Conservation (phyloP, 2,329 filamentous ascomycete genomes). For the Colletotrichum nymphaeae region DNA sequence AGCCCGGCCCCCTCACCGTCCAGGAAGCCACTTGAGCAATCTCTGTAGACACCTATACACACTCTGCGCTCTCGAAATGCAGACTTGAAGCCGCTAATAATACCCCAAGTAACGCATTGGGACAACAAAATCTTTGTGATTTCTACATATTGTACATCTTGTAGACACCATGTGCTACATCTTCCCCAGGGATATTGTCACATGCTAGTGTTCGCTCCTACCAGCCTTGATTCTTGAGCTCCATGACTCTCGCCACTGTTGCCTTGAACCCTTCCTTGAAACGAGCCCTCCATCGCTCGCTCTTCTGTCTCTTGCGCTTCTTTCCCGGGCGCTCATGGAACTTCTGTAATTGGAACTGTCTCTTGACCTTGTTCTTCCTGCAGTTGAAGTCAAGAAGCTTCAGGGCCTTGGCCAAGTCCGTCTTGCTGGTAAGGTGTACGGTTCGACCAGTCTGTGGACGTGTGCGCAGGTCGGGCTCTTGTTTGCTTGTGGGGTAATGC, state of each 20-base stretch:
- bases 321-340: constrained; percentile 82
- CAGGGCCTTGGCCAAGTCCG: constrained; percentile 60
- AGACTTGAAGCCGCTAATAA: not conserved
- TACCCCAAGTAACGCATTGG: constrained; percentile 1
- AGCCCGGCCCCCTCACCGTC: constrained; percentile 73
- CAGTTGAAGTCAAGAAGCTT: constrained; percentile 52
- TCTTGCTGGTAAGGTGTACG: constrained; percentile 51
- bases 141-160: constrained; percentile 31
- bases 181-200: not conserved
- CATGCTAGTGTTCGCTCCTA: constrained; percentile 47
- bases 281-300: constrained; percentile 74
- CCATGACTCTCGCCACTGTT: constrained; percentile 71
- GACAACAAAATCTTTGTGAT: constrained; percentile 3
- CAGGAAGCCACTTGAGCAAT: constrained; percentile 37
- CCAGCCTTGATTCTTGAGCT: constrained; percentile 84
- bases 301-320: constrained; percentile 80
- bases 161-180: not conserved
- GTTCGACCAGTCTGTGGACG: constrained; percentile 58
- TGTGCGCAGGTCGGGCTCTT: constrained; percentile 48
- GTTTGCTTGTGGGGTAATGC: constrained; percentile 28
- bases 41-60: not conserved
- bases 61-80: not conserved
- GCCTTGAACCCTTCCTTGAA: constrained; percentile 78
- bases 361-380: constrained; percentile 66
- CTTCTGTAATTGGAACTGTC: constrained; percentile 68